These are phyloP conservation scores for Diplosphaera chodatii DNA, from an alignment of 139 green algal species.

Conservation along the genomic window DNA sequence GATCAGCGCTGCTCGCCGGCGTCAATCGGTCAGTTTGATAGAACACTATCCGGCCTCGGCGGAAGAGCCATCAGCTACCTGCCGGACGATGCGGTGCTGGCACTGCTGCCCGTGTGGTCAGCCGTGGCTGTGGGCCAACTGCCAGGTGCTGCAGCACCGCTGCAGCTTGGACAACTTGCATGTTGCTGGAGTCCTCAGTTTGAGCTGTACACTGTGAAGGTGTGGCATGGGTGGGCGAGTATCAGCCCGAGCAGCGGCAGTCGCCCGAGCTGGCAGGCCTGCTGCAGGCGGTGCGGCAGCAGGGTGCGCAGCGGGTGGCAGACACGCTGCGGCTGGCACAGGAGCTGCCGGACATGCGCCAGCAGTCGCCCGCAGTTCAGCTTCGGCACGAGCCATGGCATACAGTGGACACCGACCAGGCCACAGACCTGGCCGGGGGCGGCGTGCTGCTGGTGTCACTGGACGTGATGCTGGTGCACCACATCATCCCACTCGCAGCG, in stretches of 20 bases:
- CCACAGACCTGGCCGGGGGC: not conserved
- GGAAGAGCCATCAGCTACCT: not conserved
- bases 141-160: not conserved
- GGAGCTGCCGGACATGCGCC: not conserved
- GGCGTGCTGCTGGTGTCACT: not conserved
- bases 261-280: not conserved
- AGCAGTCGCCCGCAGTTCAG: not conserved
- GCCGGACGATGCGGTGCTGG: not conserved
- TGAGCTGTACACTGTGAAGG: too few species aligned
- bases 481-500: not conserved
- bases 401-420: not conserved
- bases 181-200: too few species aligned
- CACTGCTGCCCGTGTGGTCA: not conserved
- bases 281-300: not conserved
- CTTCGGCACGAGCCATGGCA: not conserved
- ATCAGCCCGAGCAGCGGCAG: not conserved
- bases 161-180: too few species aligned
- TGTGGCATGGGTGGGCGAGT: not conserved
- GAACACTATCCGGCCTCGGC: not conserved
- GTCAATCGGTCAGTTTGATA: not conserved
- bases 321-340: not conserved
- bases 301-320: not conserved
- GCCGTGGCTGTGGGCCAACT: not conserved
- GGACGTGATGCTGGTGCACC: not conserved
- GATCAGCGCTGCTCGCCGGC: not conserved